Base-by-base conservation (phyloP, 306 rosid genomes). In the Begonia masoniana region DNA sequence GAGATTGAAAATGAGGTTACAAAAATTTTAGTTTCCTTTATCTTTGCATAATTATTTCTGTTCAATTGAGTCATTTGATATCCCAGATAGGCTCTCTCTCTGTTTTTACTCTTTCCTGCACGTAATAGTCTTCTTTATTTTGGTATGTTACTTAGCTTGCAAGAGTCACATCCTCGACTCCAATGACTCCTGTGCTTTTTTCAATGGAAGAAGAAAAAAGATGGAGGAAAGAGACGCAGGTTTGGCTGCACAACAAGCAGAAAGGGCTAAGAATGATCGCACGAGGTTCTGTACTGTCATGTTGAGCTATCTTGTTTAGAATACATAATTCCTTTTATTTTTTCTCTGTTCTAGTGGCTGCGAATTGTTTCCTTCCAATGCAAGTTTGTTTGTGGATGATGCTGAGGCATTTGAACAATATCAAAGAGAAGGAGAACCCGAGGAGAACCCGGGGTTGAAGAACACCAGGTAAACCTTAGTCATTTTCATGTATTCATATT, bases 371-470 rank as follows among this genome's bases (percentile, higher is more conserved):
- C 78, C 82, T 76, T 71, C 82, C 7, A 78, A 92, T 79, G 86
- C 99, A 63, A 86, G 88, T 73, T 62, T 81, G 80, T 92, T 92
- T 76, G 99, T 92, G 72, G 99, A 92, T 68, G 99, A 92, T 74
- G 87, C 66, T 9, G 99, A 83, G 74, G 99, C 99, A 41, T 83
- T 81, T 64, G 99, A 92, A 46, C 61, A 71, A 56, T 92, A 83
- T 69, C 82, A 70, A 16, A 87, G 94, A 70, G 88, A 79, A 52
- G 76, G 71, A 57, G 79, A 83, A 68, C 39, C 74, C 47, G 69
- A 70, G n/a, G n/a, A n/a, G n/a, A n/a, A n/a, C n/a, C n/a, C n/a
- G n/a, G n/a, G 42, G 68, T 58, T n/a, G 39, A 73, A 45, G 84
- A 68, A 63, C 62, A 66, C 68, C 76, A 78, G 71, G 99, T 86